These are phyloP conservation scores for Stenocarpella maydis DNA, from an alignment of 2,329 filamentous ascomycete genomes.

Conservation along the genomic window DNA sequence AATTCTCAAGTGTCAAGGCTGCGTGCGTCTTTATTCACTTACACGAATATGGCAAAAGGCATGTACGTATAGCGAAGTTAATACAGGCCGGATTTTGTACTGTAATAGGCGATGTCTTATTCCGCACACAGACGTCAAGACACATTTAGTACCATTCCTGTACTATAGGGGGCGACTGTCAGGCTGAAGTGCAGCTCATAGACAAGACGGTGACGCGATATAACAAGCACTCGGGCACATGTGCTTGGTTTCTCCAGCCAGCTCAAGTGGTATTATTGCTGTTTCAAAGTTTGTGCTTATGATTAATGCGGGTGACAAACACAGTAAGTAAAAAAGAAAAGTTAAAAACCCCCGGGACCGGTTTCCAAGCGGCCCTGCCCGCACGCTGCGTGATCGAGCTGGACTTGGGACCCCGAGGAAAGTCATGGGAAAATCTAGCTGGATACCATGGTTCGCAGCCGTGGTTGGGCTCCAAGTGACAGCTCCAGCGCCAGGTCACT, in stretches of 20 bases:
- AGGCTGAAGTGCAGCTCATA: neutral
- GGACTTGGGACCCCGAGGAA: neutral
- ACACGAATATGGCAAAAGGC: neutral
- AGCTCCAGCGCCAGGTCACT: slow-evolving; percentile 33
- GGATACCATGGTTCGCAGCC: neutral
- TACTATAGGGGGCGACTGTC: neutral
- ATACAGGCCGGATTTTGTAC: neutral
- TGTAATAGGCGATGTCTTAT: neutral
- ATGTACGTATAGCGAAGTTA: neutral
- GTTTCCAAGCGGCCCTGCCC: too few relatives aligned
- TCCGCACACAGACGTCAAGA: too few relatives aligned
- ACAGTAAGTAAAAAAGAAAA: neutral
- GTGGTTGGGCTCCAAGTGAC: neutral
- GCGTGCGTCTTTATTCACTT: too few relatives aligned
- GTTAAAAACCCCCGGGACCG: too few relatives aligned
- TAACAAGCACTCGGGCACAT: neutral
- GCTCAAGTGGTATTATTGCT: too few relatives aligned
- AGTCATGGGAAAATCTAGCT: neutral
- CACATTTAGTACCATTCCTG: neutral
- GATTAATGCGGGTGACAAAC: neutral
- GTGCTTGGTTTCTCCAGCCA: neutral
- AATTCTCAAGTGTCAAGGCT: neutral
- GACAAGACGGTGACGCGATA: too few relatives aligned
- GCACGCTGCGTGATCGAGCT: neutral
- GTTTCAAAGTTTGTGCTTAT: neutral